phyloP scores from a whole-genome alignment of 2,329 filamentous ascomycete species.

The Pseudocercospora vitis region DNA sequence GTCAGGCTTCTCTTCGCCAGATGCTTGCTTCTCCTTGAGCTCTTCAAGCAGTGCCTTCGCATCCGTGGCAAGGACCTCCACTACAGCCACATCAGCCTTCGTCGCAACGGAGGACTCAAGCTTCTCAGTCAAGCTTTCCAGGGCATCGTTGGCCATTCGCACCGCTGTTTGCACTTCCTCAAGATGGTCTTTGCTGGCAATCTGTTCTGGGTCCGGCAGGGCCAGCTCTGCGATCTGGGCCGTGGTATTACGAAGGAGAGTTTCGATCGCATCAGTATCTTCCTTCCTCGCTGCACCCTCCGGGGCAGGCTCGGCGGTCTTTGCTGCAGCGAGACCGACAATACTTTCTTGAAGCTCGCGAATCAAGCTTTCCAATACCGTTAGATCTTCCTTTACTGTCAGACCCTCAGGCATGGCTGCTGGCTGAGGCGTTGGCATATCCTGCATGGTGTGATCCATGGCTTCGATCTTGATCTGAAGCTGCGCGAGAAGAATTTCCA shows the following conservation, averaged over 20 bases:
- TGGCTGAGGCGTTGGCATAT: conserved; percentile 45
- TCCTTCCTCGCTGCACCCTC: conserved; percentile 69
- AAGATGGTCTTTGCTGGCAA: conserved; percentile 63
- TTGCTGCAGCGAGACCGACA: conserved; percentile 50
- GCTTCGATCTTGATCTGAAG: conserved; percentile 81
- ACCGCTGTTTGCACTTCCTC: conserved; percentile 66
- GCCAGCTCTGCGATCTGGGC: conserved; percentile 78
- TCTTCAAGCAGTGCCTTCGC: conserved; percentile 75
- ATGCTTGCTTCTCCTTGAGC: conserved; percentile 44
- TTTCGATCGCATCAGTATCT: conserved; percentile 88
- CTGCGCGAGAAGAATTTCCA: conserved; percentile 80
- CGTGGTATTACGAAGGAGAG: conserved; percentile 85
- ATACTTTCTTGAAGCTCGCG: conserved; percentile 62
- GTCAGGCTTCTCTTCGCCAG: conserved; percentile 50
- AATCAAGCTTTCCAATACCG: conserved; percentile 46
- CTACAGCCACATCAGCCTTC: conserved; percentile 73
- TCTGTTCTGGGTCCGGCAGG: conserved; percentile 64
- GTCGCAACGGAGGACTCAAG: conserved; percentile 68
- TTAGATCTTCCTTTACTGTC: conserved; percentile 56
- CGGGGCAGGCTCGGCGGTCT: conserved; percentile 30
- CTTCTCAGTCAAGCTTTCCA: conserved; percentile 65
- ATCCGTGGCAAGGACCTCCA: conserved; percentile 78
- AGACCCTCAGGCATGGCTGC: conserved; percentile 38
- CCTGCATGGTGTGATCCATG: conserved; percentile 59
- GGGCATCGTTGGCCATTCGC: conserved; percentile 70